Conservation (phyloP, 345 rosid genomes). For the Brassica incana region DNA sequence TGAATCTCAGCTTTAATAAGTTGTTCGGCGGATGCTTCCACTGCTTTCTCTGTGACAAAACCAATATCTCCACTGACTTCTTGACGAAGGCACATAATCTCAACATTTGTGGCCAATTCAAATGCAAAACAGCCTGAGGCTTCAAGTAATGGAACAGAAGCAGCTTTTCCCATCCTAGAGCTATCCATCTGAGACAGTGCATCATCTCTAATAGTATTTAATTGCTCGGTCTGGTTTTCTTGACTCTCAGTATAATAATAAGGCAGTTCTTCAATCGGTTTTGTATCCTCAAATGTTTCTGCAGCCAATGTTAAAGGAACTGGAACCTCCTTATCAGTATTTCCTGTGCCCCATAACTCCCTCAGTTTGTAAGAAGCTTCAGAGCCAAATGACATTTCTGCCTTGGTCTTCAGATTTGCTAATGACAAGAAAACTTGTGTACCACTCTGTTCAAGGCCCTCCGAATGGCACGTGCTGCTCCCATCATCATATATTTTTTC, state of each 20-base stretch:
- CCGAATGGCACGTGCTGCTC: constrained; percentile 7
- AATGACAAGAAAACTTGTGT: constrained; percentile 13
- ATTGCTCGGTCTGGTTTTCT: constrained; percentile 46
- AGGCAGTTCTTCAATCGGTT: constrained; percentile 26
- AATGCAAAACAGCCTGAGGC: constrained; percentile 1
- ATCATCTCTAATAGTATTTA: constrained; percentile 27
- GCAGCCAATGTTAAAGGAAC: constrained; percentile 22
- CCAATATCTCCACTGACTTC: constrained; percentile 21
- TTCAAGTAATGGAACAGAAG: constrained; percentile 34
- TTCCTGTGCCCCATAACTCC: constrained; percentile 12
- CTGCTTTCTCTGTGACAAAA: constrained; percentile 4
- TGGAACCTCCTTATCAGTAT: constrained; percentile 26
- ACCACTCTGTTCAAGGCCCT: constrained; percentile 30
- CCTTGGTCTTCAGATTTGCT: constrained; percentile 4
- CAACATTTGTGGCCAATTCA: constrained; percentile 27
- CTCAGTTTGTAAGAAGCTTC: constrained; percentile 25
- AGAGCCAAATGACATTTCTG: neutral
- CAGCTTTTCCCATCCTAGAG: constrained; percentile 71
- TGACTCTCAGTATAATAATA: constrained; percentile 29
- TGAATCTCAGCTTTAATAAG: neutral
- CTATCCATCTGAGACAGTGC: constrained; percentile 42
- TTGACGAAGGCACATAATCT: neutral
- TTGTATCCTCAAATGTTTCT: constrained; percentile 43
- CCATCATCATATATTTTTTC: constrained; percentile 6
- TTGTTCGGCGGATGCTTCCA: constrained; percentile 11